Conservation (phyloP, 768 basidiomycete genomes). For the Rhodotorula kratochvilovae region DNA sequence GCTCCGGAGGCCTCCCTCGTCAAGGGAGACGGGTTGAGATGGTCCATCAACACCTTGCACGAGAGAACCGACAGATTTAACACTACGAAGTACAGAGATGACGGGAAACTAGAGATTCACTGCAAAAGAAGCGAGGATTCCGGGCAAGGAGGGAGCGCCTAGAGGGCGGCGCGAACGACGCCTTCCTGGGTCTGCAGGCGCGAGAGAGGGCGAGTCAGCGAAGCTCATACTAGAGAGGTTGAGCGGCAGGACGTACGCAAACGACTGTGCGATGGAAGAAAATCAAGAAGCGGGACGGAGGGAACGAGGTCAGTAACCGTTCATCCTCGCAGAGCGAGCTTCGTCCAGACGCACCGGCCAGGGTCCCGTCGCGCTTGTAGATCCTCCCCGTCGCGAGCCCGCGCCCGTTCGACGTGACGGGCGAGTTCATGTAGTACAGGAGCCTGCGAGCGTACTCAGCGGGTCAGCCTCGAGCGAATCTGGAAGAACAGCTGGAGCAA, state of each 20-base stretch:
- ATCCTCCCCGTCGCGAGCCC: constrained; percentile 40
- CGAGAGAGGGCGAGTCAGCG: background rate
- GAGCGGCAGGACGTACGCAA: constrained; percentile 13
- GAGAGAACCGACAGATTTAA: background rate
- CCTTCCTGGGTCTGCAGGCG: constrained; percentile 30
- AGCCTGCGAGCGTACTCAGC: constrained; percentile 17
- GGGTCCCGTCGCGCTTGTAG: constrained; percentile 40
- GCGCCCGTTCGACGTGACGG: constrained; percentile 30
- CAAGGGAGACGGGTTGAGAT: no score
- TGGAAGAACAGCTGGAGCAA: background rate
- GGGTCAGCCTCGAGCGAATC: no score
- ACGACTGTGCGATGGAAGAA: background rate
- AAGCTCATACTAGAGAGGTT: no score
- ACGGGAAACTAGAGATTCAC: no score
- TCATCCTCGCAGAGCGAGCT: no score
- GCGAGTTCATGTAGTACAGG: constrained; percentile 39
- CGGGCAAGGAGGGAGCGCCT: background rate
- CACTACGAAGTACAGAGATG: no score
- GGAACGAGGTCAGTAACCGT: background rate
- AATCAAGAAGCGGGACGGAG: no score
- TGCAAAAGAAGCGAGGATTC: no score
- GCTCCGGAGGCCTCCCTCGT: no score
- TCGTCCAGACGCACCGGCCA: constrained; percentile 37
- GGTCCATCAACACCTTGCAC: no score
- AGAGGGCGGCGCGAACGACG: constrained; percentile 34